Percentiles rank a stretch among this genome's conserved stretches.
phyloP scores from a whole-genome alignment of 441 rosid species.

The Flueggea neowawraea region DNA sequence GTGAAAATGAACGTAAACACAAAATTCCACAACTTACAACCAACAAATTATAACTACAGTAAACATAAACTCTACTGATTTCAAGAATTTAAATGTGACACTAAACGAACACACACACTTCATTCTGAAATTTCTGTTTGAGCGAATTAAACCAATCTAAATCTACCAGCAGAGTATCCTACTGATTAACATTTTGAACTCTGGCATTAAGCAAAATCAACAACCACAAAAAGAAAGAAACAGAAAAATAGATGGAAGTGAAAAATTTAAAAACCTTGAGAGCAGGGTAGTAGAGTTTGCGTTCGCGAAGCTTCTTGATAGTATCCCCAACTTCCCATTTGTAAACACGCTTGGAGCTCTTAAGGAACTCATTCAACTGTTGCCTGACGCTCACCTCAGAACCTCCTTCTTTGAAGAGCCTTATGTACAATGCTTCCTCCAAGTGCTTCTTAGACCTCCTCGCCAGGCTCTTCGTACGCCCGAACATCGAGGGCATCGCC shows the following conservation, averaged over 20 bases:
- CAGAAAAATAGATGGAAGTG: too few relatives aligned
- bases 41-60: too few relatives aligned
- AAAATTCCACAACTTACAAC: neutral
- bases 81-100: too few relatives aligned
- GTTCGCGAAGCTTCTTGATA: conserved; percentile 74
- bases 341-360: conserved; percentile 75
- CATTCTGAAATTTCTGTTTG: too few relatives aligned
- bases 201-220: too few relatives aligned
- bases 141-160: too few relatives aligned
- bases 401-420: conserved; percentile 75
- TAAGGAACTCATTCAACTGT: conserved; percentile 74
- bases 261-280: conserved; percentile 53
- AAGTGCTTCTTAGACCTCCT: conserved; percentile 69
- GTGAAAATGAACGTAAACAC: conserved; percentile 4
- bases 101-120: too few relatives aligned
- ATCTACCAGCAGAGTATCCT: too few relatives aligned
- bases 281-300: conserved; percentile 70
- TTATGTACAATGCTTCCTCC: conserved; percentile 72
- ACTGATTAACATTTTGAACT: too few relatives aligned
- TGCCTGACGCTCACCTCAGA: conserved; percentile 58
- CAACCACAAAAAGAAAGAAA: too few relatives aligned
- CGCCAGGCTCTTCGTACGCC: conserved; percentile 41
- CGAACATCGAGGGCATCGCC: conserved; percentile 38
- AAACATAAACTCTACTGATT: too few relatives aligned
- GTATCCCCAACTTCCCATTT: conserved; percentile 99